phyloP scores from a whole-genome alignment of 192 early-diverging fungal species.

The Mortierella claussenii region DNA sequence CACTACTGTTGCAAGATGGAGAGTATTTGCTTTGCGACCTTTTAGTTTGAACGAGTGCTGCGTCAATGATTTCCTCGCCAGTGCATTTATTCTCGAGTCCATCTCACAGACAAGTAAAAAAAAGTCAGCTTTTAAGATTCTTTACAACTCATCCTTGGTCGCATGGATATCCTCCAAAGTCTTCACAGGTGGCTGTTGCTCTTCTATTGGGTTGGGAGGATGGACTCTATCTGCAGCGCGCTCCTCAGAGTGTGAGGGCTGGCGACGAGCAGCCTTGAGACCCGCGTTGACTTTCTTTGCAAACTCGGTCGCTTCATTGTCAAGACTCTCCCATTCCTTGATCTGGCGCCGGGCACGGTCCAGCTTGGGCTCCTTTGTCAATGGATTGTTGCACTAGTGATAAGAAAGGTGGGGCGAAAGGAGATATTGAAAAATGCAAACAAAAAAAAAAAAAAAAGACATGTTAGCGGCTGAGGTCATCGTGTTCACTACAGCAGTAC shows the following conservation, averaged over 20 bases:
- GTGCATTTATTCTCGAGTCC: no score
- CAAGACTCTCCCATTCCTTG: conserved; percentile 94
- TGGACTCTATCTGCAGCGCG: no score
- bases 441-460: neutral
- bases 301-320: conserved; percentile 70
- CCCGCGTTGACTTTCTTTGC: conserved; percentile 48
- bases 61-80: no score
- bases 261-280: conserved; percentile 15
- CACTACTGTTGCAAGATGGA: no score
- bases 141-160: conserved; percentile 33
- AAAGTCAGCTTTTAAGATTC: no score
- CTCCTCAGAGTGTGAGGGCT: no score
- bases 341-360: conserved; percentile 90
- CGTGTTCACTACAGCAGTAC: no score
- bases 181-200: neutral
- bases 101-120: no score
- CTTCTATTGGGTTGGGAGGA: no score
- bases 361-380: conserved; percentile 99
- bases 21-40: no score
- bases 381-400: conserved; percentile 93
- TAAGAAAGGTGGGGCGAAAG: no score
- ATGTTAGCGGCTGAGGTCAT: neutral
- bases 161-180: conserved; percentile 2
- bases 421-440: conserved; percentile 1
- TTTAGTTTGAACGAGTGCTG: no score